phyloP scores from a whole-genome alignment of 2,329 filamentous ascomycete genomes.

The Byssochlamys sp. region DNA sequence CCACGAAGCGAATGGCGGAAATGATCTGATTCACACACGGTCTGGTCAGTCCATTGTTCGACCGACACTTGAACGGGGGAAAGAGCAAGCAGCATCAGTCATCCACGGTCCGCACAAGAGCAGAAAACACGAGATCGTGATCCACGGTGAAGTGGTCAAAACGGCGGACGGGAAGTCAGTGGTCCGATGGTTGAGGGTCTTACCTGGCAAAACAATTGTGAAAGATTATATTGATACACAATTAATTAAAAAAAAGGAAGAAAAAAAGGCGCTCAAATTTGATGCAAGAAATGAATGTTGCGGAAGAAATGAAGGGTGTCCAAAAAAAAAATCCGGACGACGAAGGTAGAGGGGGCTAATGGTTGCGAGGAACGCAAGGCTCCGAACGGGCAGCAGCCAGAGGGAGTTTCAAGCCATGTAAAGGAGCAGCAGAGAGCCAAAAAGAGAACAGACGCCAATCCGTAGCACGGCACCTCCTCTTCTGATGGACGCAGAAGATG shows the following conservation, averaged over 20 bases:
- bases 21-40: not conserved
- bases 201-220: constrained; percentile 6
- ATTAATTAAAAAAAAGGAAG: not conserved
- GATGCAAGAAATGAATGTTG: constrained; percentile 4
- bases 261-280: constrained; percentile 2
- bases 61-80: not conserved
- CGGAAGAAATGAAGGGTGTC: constrained; percentile 1
- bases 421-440: constrained; percentile 10
- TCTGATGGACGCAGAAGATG: constrained; percentile 20
- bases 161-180: constrained; percentile 3
- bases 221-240: constrained; percentile 3
- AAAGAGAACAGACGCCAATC: constrained; percentile 16
- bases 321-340: constrained; percentile 1
- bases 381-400: constrained; percentile 15
- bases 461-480: constrained; percentile 19
- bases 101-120: not conserved
- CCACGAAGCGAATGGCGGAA: constrained; percentile 1
- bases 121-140: not conserved
- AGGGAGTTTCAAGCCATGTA: constrained; percentile 22
- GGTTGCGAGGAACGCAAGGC: constrained; percentile 17
- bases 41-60: not conserved
- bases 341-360: not conserved
- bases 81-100: not conserved
- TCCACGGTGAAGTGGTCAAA: constrained; percentile 2
- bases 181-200: not conserved